A percentile compares a stretch with the other conserved stretches of the same genome.
These are phyloP conservation scores for Pseudocercospora cruenta DNA, from an alignment of 2,329 filamentous ascomycete genomes.

Conservation along the genomic window DNA sequence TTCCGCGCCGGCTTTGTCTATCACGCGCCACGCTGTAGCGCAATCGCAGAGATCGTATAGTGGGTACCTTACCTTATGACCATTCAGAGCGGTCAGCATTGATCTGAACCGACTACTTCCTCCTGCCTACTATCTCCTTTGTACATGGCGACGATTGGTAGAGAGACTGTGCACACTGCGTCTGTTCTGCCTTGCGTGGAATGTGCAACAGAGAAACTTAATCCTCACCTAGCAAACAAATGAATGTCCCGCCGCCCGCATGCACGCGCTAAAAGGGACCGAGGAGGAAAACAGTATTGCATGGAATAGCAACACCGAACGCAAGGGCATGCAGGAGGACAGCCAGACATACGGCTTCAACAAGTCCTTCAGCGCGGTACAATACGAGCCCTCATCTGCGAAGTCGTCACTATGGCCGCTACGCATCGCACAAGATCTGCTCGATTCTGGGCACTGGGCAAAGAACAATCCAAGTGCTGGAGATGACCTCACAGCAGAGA, in stretches of 20 bases:
- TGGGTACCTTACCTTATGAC: slow-evolving; percentile 2
- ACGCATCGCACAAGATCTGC: slow-evolving; percentile 21
- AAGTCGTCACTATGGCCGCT: slow-evolving; percentile 20
- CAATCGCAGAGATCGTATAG: background rate
- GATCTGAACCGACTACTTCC: background rate
- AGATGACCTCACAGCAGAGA: slow-evolving; percentile 6
- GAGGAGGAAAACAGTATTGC: background rate
- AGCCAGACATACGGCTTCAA: background rate
- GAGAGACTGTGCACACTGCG: background rate
- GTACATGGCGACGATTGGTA: background rate
- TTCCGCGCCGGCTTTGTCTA: background rate
- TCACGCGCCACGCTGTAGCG: background rate
- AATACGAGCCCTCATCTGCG: background rate
- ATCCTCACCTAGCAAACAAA: background rate
- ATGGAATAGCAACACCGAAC: background rate
- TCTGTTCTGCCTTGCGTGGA: background rate
- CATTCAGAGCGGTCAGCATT: slow-evolving; percentile 1
- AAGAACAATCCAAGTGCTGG: slow-evolving; percentile 11
- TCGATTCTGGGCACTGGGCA: slow-evolving; percentile 13
- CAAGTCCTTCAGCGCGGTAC: slow-evolving; percentile 3
- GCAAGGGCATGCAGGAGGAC: background rate
- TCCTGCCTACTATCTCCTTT: background rate
- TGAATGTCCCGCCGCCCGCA: background rate
- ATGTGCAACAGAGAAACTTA: background rate
- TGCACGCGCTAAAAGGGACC: background rate